Conservation (phyloP, 2,329 filamentous ascomycete species). For the Pseudogymnoascus sp. region DNA sequence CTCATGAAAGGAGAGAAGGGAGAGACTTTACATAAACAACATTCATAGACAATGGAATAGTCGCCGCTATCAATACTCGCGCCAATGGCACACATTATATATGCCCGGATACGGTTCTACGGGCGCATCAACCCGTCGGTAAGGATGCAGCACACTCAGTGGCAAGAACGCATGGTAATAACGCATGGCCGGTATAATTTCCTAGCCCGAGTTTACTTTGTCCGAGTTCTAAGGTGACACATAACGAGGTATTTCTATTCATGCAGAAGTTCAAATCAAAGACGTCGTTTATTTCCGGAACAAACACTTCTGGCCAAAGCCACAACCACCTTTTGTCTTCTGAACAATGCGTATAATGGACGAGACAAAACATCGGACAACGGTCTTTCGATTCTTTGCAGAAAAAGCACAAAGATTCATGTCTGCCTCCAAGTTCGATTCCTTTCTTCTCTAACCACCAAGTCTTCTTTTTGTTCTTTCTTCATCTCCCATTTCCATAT, state of each 20-base stretch:
- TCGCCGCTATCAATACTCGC: background rate
- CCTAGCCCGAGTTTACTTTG: background rate
- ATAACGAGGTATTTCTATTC: background rate
- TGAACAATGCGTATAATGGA: background rate
- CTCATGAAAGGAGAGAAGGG: background rate
- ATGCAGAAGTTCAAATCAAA: background rate
- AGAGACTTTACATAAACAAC: background rate
- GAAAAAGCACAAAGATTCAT: background rate
- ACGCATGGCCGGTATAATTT: background rate
- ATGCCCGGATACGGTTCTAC: background rate
- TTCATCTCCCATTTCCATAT: background rate
- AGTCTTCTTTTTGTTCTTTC: background rate
- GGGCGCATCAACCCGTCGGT: too few relatives aligned
- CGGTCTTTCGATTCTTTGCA: background rate
- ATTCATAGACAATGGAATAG: constrained; percentile 1
- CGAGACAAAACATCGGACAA: background rate
- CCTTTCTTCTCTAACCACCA: background rate
- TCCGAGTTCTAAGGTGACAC: background rate
- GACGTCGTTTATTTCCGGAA: background rate
- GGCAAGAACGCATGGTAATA: background rate
- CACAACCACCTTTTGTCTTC: background rate
- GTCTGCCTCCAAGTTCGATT: background rate
- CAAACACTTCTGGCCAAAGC: background rate
- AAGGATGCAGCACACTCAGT: background rate
- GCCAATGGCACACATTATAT: background rate